Evolutionary conservation across 202 grass and related monocot genomes (phyloP).

Genomic region (Thinopyrum obtusiflorum): DNA sequence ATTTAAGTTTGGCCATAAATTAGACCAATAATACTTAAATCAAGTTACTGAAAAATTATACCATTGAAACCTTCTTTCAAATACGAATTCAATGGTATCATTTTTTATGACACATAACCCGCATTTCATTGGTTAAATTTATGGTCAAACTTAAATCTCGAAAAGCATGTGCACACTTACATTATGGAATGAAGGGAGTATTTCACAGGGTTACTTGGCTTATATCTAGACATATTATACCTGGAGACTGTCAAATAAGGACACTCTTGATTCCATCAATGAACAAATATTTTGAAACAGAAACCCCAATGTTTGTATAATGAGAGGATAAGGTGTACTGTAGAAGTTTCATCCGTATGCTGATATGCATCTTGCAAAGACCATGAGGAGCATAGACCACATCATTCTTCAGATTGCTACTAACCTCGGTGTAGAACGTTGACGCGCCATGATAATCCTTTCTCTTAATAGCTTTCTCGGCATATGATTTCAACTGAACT

Average conservation of each 20-base stretch:
- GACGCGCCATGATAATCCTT: neutral
- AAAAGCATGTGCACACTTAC: too few relatives aligned
- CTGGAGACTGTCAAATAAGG: neutral
- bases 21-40: too few relatives aligned
- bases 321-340: neutral
- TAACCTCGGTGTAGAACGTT: neutral
- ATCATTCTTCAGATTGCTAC: neutral
- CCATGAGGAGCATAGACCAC: neutral
- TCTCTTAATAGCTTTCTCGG: neutral
- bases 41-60: too few relatives aligned
- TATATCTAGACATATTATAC: neutral
- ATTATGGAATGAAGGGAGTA: too few relatives aligned
- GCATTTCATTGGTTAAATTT: too few relatives aligned
- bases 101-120: too few relatives aligned
- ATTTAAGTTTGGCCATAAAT: too few relatives aligned
- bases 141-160: too few relatives aligned
- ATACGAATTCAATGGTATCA: too few relatives aligned
- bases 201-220: neutral
- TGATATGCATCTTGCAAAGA: neutral
- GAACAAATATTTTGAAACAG: neutral
- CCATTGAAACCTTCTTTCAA: too few relatives aligned
- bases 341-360: neutral
- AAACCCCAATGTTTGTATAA: neutral
- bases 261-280: neutral
- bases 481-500: neutral